phyloP scores from a whole-genome alignment of 2,329 filamentous ascomycete species.

The Thelonectria discophora region DNA sequence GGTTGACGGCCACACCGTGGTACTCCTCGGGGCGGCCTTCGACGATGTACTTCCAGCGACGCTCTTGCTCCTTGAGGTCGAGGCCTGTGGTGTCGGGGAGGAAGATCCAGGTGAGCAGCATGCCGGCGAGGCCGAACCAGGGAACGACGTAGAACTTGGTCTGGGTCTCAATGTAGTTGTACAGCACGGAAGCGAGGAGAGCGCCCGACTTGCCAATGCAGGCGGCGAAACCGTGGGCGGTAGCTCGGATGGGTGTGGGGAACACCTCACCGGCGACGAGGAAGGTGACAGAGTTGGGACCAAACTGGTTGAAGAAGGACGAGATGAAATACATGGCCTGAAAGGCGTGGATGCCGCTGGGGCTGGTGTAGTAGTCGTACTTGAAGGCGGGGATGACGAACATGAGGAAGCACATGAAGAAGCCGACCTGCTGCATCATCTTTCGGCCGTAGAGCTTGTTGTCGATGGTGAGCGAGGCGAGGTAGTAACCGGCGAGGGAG shows the following conservation, averaged over 20 bases:
- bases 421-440: slow-evolving; percentile 95
- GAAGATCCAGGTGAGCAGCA: slow-evolving; percentile 83
- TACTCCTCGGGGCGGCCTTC: slow-evolving; percentile 81
- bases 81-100: slow-evolving; percentile 97
- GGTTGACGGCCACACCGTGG: slow-evolving; percentile 92
- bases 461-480: slow-evolving; percentile 88
- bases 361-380: slow-evolving; percentile 81
- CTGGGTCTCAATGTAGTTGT: slow-evolving; percentile 90
- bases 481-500: slow-evolving; percentile 87
- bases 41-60: slow-evolving; percentile 88
- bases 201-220: slow-evolving; percentile 90
- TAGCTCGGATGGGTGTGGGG: slow-evolving; percentile 91
- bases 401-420: slow-evolving; percentile 91
- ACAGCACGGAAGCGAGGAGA: slow-evolving; percentile 84
- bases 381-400: slow-evolving; percentile 92
- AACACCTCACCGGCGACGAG: slow-evolving; percentile 96
- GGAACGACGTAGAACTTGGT: slow-evolving; percentile 92
- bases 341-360: slow-evolving; percentile 82
- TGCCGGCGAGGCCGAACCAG: slow-evolving; percentile 92
- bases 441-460: slow-evolving; percentile 97
- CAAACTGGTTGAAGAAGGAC: slow-evolving; percentile 99
- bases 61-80: slow-evolving; percentile 96
- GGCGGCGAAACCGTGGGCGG: slow-evolving; percentile 94
- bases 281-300: slow-evolving; percentile 96
- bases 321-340: slow-evolving; percentile 98